phyloP scores from a whole-genome alignment of 208 protist genomes.

The Naegleria fowleri region DNA sequence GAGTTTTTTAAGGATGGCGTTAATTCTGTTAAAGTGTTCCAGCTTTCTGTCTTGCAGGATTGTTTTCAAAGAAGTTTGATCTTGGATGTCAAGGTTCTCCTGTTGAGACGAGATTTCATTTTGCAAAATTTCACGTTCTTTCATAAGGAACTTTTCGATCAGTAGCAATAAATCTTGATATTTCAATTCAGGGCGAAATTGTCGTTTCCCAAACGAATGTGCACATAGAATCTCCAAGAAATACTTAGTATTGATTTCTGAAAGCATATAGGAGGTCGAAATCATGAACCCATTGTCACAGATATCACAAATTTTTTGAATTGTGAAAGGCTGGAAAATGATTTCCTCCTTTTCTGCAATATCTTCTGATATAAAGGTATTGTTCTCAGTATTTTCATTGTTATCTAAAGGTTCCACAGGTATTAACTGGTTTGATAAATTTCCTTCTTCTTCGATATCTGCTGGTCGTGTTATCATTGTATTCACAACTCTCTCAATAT shows the following conservation, averaged over 20 bases:
- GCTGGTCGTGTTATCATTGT: neutral
- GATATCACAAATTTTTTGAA: neutral
- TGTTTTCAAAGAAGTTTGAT: neutral
- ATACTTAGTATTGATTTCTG: neutral
- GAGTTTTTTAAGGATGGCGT: neutral
- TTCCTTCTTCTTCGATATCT: too few species aligned
- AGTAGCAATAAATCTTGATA: neutral
- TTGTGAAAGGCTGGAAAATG: neutral
- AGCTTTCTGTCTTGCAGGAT: neutral
- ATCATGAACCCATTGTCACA: neutral
- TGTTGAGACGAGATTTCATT: neutral
- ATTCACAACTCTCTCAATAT: neutral
- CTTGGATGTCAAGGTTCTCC: too few species aligned
- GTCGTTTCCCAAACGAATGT: neutral
- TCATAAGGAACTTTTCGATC: neutral
- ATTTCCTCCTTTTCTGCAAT: neutral
- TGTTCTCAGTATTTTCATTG: neutral
- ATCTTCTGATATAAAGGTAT: neutral
- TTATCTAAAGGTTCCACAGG: neutral
- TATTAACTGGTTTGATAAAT: neutral
- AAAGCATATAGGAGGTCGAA: neutral
- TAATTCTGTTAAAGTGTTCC: neutral
- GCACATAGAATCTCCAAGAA: neutral
- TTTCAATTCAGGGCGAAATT: neutral
- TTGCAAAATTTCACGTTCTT: neutral